phyloP scores from a whole-genome alignment of 352 stramenopile species.

The Aphanomyces cochlioides region DNA sequence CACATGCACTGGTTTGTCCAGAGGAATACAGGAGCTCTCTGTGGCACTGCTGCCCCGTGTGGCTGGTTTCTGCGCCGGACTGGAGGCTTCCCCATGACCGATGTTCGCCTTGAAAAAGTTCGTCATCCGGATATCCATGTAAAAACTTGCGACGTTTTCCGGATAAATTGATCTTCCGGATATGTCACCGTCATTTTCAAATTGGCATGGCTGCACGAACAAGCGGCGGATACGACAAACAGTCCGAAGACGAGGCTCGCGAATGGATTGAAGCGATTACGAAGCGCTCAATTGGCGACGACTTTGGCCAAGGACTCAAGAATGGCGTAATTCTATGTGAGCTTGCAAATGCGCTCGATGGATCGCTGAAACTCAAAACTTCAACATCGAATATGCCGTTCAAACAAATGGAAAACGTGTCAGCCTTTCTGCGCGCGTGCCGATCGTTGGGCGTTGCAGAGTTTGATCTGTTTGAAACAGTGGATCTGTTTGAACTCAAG shows the following conservation, averaged over 20 bases:
- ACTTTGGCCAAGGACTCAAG: slow-evolving; percentile 75
- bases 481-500: slow-evolving; percentile 88
- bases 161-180: too few species aligned
- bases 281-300: slow-evolving; percentile 60
- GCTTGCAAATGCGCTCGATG: slow-evolving; percentile 77
- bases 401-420: slow-evolving; percentile 92
- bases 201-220: too few species aligned
- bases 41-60: too few species aligned
- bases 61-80: too few species aligned
- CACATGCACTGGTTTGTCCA: too few species aligned
- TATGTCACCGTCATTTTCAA: too few species aligned
- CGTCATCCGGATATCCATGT: too few species aligned
- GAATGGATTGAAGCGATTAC: slow-evolving; percentile 85
- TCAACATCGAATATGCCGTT: slow-evolving; percentile 86
- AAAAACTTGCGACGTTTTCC: too few species aligned
- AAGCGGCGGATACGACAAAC: slow-evolving; percentile 65
- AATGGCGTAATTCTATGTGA: slow-evolving; percentile 82
- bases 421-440: slow-evolving; percentile 76
- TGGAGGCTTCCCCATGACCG: too few species aligned
- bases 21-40: too few species aligned
- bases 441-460: slow-evolving; percentile 84
- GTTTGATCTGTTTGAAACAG: slow-evolving; percentile 88
- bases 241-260: slow-evolving; percentile 78
- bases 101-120: too few species aligned
- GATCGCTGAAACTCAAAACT: slow-evolving; percentile 63